phyloP scores from a whole-genome alignment of 768 basidiomycete species.

The Russula lepida region DNA sequence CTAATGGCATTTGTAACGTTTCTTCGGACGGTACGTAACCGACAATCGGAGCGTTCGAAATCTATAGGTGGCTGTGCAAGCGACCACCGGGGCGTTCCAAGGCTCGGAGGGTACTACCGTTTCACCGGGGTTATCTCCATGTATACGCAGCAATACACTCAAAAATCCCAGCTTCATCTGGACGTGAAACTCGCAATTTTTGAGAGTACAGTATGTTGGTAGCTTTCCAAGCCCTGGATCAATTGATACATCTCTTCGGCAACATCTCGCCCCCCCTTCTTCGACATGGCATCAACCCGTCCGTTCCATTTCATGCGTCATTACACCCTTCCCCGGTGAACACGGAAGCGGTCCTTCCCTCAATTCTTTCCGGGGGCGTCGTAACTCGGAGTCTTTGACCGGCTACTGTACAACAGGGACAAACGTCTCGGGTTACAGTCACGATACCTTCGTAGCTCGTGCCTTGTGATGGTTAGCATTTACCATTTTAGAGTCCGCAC shows the following conservation, averaged over 20 bases:
- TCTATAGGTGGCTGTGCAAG: neutral
- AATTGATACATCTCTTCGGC: neutral
- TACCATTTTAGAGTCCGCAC: conserved; percentile 16
- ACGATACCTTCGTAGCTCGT: conserved; percentile 21
- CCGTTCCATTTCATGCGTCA: neutral
- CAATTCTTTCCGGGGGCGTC: conserved; percentile 23
- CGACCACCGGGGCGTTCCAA: neutral
- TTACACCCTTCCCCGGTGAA: conserved; percentile 13
- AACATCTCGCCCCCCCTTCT: neutral
- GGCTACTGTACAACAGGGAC: conserved; percentile 13
- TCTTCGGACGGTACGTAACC: neutral
- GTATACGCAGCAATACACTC: conserved; percentile 20
- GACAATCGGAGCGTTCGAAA: neutral
- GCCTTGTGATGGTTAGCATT: conserved; percentile 23
- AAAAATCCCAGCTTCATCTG: neutral
- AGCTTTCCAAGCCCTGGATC: too few species aligned
- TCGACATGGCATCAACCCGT: neutral
- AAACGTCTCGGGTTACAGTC: conserved; percentile 6
- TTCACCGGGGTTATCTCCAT: neutral
- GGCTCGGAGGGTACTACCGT: neutral
- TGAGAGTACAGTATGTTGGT: too few species aligned
- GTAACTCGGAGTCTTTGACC: conserved; percentile 20
- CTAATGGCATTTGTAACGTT: neutral
- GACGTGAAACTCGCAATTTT: too few species aligned
- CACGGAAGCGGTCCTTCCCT: conserved; percentile 13